Percentiles rank a stretch among this genome's conserved stretches.
phyloP scores from a whole-genome alignment of 2,329 filamentous ascomycete genomes.

The Zasmidium cellare region DNA sequence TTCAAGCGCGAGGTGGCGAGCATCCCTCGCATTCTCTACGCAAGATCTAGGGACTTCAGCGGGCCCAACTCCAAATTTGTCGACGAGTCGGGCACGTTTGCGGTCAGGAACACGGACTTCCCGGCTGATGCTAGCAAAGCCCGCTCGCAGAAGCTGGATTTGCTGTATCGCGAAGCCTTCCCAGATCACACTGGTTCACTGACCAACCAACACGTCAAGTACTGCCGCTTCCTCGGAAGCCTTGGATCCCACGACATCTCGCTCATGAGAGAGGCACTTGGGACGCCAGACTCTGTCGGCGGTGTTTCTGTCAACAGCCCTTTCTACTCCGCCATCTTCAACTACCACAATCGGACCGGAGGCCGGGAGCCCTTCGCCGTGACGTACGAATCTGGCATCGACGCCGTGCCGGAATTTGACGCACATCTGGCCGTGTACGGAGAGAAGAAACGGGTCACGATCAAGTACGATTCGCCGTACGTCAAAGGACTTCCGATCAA shows the following conservation, averaged over 20 bases:
- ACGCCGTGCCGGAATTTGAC: conserved; percentile 55
- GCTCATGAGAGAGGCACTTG: conserved; percentile 56
- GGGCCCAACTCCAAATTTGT: conserved; percentile 56
- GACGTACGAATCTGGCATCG: conserved; percentile 59
- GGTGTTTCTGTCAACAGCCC: conserved; percentile 45
- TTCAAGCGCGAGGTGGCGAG: conserved; percentile 54
- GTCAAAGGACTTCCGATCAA: conserved; percentile 57
- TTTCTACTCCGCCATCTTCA: conserved; percentile 44
- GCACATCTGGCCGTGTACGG: conserved; percentile 56
- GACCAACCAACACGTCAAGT: neutral
- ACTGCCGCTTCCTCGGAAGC: conserved; percentile 37
- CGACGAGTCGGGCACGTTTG: conserved; percentile 51
- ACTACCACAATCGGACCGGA: conserved; percentile 37
- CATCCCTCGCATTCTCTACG: conserved; percentile 57
- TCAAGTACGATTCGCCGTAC: conserved; percentile 60
- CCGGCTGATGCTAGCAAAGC: conserved; percentile 13
- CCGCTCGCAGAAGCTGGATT: conserved; percentile 3
- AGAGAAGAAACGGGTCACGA: conserved; percentile 53
- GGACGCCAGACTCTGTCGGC: conserved; percentile 48
- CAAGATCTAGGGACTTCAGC: conserved; percentile 54
- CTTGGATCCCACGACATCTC: conserved; percentile 58
- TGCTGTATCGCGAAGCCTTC: conserved; percentile 35
- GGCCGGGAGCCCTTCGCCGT: conserved; percentile 46
- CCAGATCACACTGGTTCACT: neutral
- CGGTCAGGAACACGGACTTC: conserved; percentile 44